Evolutionary conservation across 495 filamentous ascomycete genomes (phyloP).

Genomic region (Penicillium ucsense): DNA sequence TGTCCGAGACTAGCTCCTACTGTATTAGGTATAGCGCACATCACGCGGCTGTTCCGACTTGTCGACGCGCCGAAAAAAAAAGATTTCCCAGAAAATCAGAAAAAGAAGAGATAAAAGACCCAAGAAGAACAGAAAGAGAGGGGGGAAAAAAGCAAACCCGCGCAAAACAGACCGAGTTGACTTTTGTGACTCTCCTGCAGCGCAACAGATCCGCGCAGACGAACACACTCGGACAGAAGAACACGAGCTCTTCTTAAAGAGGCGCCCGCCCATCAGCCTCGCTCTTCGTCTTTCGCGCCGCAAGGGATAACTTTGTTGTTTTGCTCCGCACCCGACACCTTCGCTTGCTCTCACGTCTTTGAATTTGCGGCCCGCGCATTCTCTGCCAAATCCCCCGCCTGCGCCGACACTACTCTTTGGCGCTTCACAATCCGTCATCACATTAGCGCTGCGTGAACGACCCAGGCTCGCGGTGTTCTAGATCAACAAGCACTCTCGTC

Average conservation of each 20-base stretch:
- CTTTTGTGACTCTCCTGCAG: neutral
- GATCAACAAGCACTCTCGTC: too few relatives aligned
- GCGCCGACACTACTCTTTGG: too few relatives aligned
- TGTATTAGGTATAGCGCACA: slow-evolving; percentile 12
- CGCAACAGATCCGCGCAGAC: too few relatives aligned
- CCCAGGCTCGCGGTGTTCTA: too few relatives aligned
- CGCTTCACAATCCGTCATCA: too few relatives aligned
- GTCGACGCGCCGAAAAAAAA: slow-evolving; percentile 20
- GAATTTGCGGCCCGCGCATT: neutral
- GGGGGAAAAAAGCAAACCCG: neutral
- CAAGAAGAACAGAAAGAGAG: neutral
- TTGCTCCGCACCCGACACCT: neutral
- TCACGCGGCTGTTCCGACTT: slow-evolving; percentile 12
- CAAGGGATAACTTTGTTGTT: slow-evolving; percentile 11
- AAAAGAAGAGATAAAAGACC: neutral
- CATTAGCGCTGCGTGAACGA: too few relatives aligned
- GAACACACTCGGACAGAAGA: too few relatives aligned
- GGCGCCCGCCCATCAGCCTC: too few relatives aligned
- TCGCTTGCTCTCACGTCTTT: neutral
- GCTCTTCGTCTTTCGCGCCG: neutral
- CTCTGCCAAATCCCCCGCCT: neutral
- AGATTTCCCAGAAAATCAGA: neutral
- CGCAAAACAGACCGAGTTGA: neutral
- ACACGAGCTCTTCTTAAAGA: too few relatives aligned
- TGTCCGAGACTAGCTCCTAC: slow-evolving; percentile 10